Evolutionary conservation across 169 alveolate species (phyloP), one percentile per base, ranked within the genome.

Genomic region (Plasmodium falciparum): DNA sequence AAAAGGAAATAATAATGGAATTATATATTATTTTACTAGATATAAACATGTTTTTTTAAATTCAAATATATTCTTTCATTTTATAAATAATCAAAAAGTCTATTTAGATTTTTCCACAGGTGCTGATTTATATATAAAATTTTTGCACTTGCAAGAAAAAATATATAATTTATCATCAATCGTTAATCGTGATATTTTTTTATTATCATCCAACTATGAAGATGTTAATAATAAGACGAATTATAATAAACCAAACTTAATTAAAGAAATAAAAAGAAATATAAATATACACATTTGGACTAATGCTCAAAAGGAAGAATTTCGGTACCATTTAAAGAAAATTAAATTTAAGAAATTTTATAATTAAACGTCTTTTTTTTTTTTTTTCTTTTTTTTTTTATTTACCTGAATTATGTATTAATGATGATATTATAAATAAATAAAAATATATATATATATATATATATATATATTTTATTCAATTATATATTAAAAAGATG

Each of bases 311-410:
- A 86, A 86, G 59, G 70, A 59, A 50, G 26, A 12, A 9, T 86
- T 86, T 73, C 58, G 72, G 49, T 70, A 65, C 2, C 15, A 15
- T 13, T 59, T 70, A 17, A 6, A 12, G 15, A 86, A 86, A 22
- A 72, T 86, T 47, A 86, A 86, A 39, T 86, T 86, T 29, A 65
- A 75, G 2, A 86, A 72, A 52, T 71, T 86, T 86, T 86, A 71
- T 59, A 86, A 86, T 56, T 86, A 50, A 63, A 29, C 5, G 9
- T 5, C 9, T 62, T 45, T 12, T 15, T 73, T 65, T 54, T 20
- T 24, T 20, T n/a, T 43, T 52, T 20, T n/a, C 20, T 52, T 20
- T 20, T 20, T 20, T 6, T 13, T 2, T 33, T n/a, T n/a, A 73
- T n/a, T 22, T 54, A 9, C 15, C 5, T 17, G 8, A 11, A 11